Conservation (phyloP, 352 stramenopile genomes). For the Pseudoperonospora humuli region DNA sequence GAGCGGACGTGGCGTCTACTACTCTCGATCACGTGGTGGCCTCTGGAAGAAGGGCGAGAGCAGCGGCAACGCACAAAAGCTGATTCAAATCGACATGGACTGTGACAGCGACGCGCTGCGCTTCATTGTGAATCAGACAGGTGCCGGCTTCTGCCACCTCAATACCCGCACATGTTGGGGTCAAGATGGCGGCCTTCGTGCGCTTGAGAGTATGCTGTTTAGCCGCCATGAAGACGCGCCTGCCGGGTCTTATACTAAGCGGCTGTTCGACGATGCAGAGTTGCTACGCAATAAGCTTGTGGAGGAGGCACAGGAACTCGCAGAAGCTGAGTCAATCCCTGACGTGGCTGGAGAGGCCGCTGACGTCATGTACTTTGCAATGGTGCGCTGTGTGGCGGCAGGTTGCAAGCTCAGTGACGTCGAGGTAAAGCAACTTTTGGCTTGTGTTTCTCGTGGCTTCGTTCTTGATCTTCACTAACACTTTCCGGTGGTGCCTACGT, state of each 20-base stretch:
- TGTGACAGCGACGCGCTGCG: constrained; percentile 94
- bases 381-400: constrained; percentile 88
- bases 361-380: constrained; percentile 96
- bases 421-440: constrained; percentile 34
- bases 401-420: constrained; percentile 90
- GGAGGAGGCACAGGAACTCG: constrained; percentile 93
- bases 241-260: constrained; percentile 94
- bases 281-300: constrained; percentile 95
- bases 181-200: constrained; percentile 69
- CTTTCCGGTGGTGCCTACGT: background rate
- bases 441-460: constrained; percentile 2
- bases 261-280: constrained; percentile 89
- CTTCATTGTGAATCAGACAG: constrained; percentile 89
- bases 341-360: constrained; percentile 92
- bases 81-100: constrained; percentile 91
- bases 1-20: constrained; percentile 90
- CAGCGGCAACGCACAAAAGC: constrained; percentile 89
- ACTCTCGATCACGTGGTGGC: constrained; percentile 85
- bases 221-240: constrained; percentile 83
- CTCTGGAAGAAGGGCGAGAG: constrained; percentile 96
- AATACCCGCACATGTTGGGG: constrained; percentile 93
- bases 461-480: constrained; percentile 1
- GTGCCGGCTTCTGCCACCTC: constrained; percentile 74
- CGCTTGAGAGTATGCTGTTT: constrained; percentile 86
- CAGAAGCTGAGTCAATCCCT: constrained; percentile 73